These are phyloP conservation scores for Salix koriyanagi DNA, from an alignment of 345 rosid species.

Conservation along the genomic window DNA sequence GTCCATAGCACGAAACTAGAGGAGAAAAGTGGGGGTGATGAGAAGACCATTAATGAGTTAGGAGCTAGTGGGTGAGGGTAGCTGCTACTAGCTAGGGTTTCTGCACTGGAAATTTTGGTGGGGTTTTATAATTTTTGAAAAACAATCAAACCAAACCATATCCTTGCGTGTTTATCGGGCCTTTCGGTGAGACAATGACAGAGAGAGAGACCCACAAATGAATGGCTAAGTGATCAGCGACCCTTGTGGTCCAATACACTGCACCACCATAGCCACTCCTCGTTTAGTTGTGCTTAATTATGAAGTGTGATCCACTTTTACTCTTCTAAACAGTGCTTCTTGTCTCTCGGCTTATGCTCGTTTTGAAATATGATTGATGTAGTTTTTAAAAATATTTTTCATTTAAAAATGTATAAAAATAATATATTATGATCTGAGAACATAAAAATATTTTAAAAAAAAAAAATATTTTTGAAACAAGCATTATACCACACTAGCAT, in stretches of 20 bases:
- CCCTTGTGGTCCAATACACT: slow-evolving; percentile 7
- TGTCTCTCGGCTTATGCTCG: neutral
- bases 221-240: slow-evolving; percentile 4
- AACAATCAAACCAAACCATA: slow-evolving; percentile 24
- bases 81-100: neutral
- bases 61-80: neutral
- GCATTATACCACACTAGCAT: no score
- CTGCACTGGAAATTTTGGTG: neutral
- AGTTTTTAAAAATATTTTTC: no score
- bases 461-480: neutral
- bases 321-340: neutral
- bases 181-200: slow-evolving; percentile 41
- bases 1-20: neutral
- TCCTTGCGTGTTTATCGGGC: slow-evolving; percentile 39
- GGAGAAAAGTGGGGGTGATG: neutral
- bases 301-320: neutral
- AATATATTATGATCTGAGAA: no score
- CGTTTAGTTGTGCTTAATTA: neutral
- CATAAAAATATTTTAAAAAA: no score
- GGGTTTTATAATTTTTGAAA: slow-evolving; percentile 7
- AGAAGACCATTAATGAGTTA: neutral
- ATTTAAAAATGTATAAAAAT: no score
- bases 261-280: neutral
- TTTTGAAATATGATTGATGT: fast-evolving
- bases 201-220: slow-evolving; percentile 29